Evolutionary conservation across 2,329 filamentous ascomycete species (phyloP), one percentile per base, ranked within the genome.

Genomic region (Plenodomus tracheiphilus): DNA sequence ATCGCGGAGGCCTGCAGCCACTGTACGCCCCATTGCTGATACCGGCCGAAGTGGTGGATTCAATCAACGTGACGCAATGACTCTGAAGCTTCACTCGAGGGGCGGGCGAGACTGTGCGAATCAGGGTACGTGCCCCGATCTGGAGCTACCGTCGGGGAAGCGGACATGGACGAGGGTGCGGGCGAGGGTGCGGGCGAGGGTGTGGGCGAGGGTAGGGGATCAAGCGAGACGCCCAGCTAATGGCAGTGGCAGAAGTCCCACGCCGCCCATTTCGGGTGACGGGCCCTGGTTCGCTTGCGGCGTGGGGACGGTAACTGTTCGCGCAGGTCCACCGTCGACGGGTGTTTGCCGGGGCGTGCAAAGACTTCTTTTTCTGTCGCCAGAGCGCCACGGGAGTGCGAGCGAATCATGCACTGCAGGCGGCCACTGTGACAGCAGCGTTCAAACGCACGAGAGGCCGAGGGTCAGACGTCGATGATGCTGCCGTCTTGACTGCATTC

Each of bases 401-500:
- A 58, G 55, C 65, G 61, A 70, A 71, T 70, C 61, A 65, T 63
- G 64, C 42, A 52, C 49, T 61, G 61, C 64, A 62, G 53, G 48
- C 36, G 48, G 41, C 49, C 48, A 51, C 41, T 56, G 61, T 65
- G 65, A 66, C 66, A 61, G 59, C 53, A 55, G 47, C 49, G 47
- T 44, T 56, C 57, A 56, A 53, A 56, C 54, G 63, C 64, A 58
- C 62, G 58, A 47, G 49, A 54, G 44, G 38, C 49, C 49, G 55
- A 62, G 46, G 49, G 58, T 56, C 56, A 63, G 54, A 55, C 47
- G 53, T 49, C 51, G 41, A 54, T 57, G 53, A 50, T 59, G 56
- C 51, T 59, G 56, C 51, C 51, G 51, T 53, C 41, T 42, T 39
- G 54, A 54, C 41, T 55, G 55, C 58, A 59, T 58, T 61, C 58